Conservation (phyloP, 1,284 basidiomycete species). For the Fistulinella staudtii region DNA sequence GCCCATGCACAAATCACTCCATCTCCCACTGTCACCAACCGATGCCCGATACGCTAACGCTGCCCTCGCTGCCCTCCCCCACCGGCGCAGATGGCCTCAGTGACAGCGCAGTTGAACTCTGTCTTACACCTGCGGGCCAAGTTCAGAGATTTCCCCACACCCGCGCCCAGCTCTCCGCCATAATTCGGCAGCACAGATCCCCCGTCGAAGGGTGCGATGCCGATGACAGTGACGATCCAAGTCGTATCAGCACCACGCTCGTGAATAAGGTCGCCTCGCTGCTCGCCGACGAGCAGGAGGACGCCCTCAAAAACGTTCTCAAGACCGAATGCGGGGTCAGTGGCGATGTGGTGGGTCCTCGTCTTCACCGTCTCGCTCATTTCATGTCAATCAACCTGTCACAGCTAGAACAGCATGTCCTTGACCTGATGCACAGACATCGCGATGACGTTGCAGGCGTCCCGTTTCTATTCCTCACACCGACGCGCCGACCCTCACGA, state of each 20-base stretch:
- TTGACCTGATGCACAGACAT: slow-evolving; percentile 85
- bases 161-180: slow-evolving; percentile 66
- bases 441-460: slow-evolving; percentile 77
- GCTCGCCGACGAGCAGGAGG: slow-evolving; percentile 80
- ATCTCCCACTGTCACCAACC: slow-evolving; percentile 15
- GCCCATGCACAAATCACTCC: slow-evolving; percentile 25
- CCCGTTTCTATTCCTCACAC: slow-evolving; percentile 76
- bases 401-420: slow-evolving; percentile 71
- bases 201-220: slow-evolving; percentile 46
- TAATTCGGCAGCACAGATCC: slow-evolving; percentile 67
- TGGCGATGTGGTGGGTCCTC: slow-evolving; percentile 61
- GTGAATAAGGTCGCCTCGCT: slow-evolving; percentile 67
- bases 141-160: slow-evolving; percentile 67
- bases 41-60: slow-evolving; percentile 27
- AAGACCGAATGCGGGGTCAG: slow-evolving; percentile 69
- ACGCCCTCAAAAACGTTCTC: slow-evolving; percentile 74
- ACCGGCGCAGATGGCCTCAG: slow-evolving; percentile 9
- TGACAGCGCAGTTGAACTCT: slow-evolving; percentile 22
- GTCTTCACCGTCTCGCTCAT: slow-evolving; percentile 7
- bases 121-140: slow-evolving; percentile 15
- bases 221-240: slow-evolving; percentile 57
- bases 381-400: slow-evolving; percentile 13
- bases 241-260: slow-evolving; percentile 51
- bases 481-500: slow-evolving; percentile 73
- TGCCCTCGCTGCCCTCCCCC: slow-evolving; percentile 18